Base-by-base conservation (phyloP, 2,329 filamentous ascomycete genomes). In the Diaporthe amygdali region DNA sequence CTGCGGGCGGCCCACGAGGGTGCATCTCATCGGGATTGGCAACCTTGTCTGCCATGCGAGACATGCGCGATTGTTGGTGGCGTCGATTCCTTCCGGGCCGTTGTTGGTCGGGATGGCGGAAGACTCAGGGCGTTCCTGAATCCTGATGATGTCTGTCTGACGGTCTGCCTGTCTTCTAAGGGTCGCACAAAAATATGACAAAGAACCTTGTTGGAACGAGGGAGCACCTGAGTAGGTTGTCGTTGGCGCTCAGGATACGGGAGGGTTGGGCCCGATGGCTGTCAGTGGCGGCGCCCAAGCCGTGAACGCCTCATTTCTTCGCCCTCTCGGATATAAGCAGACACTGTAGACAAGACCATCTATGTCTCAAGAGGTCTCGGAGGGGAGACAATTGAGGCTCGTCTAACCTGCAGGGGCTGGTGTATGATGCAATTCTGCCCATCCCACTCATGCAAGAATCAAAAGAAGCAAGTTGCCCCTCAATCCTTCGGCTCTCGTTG, bases 41-140 rank as follows among this genome's bases (percentile, higher is more conserved):
- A 56, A 44, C 66, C 34, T 56, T 27, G 66, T 55, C 66, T n/a
- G 20, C 66, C 66, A 47, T 34, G 51, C 66, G 51, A 56, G 51
- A 22, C 27, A 22, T n/a, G 20, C 27, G 39, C 51, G 37, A 37
- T 37, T 44, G n/a, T 20, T 17, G 49, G 37, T 22, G 39, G 46
- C 25, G 30, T 8, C 39, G 25, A 22, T 46, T 55, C 66, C 32
- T 46, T 47, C 27, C 37, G 27, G 49, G 39, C 27, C 39, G 27
- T 32, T 22, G 56, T 27, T 27, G 41, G 56, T 15, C 56, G 27
- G 20, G 5, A 17, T 25, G 41, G 59, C 59, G 41, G 59, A 14
- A 25, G 59, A 47, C 27, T 63, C 59, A 63, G 59, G 59, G 59
- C 44, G 47, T 10, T 25, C 30, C 4, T 37, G 44, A 49, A 39